Evolutionary conservation across 1,284 basidiomycete genomes (phyloP), one percentile per base, ranked within the genome.

Genomic region (Ustilago tritici): DNA sequence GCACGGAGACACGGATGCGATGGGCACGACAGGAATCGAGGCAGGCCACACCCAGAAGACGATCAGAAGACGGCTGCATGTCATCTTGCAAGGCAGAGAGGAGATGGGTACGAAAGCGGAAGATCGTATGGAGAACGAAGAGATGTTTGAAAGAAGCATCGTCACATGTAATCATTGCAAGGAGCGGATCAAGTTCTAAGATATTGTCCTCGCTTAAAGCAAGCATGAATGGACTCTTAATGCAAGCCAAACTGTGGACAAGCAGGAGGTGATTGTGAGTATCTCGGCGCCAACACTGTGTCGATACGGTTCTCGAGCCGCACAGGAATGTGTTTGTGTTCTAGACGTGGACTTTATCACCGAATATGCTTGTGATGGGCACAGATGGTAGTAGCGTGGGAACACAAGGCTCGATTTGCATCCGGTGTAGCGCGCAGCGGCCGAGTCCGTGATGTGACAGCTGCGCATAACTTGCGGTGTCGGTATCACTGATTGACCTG

Each of bases 81-180:
- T 75, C 19, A 63, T 75, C 15, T 54, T 70, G 28, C 67, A 70
- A 28, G 72, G 72, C 4, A 43, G 72, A 56, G 67, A 75, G 19
- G 67, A 63, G 15, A 31, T 58, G 1, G 43, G 53, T 31, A 40
- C 49, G 1, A 41, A 58, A 41, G 55, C 52, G 31, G 58, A 62
- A 19, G 63, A 63, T 34, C 46, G 56, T 35, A 58, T 47, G 34
- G 47, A 75, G 40, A 70, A 59, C 32, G 72, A 70, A 28, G 61
- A 75, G 23, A 70, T 75, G 66, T 67, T 65, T 12, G 67, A 70
- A 31, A 65, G 67, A n/a, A 75, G 72, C 46, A 53, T 75, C 17
- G 65, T 75, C 3, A 59, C 57, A 28, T 75, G 72, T 41, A 75
- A 75, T 38, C 64, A 57, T 31, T 75, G 72, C 35, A 75, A 70